Evolutionary conservation across 176 grass and related monocot species (phyloP).

Genomic region (Thinopyrum elongatum): DNA sequence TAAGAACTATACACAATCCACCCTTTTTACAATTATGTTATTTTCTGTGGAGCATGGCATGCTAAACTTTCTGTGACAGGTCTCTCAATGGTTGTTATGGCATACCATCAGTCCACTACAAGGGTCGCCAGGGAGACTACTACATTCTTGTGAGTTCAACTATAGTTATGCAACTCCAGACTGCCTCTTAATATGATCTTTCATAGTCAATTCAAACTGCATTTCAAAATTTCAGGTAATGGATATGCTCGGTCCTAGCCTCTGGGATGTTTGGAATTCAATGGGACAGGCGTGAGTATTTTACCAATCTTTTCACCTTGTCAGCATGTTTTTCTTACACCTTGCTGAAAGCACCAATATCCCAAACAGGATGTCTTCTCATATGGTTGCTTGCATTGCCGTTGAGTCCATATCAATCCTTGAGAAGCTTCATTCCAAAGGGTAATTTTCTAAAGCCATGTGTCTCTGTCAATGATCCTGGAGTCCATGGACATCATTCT

Average conservation of each 20-base stretch:
- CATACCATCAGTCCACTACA: slow-evolving; percentile 85
- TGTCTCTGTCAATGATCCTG: slow-evolving; percentile 8
- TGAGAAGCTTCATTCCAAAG: slow-evolving; percentile 85
- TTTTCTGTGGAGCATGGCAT: slow-evolving; percentile 17
- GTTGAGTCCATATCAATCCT: slow-evolving; percentile 91
- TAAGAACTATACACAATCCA: slow-evolving; percentile 31
- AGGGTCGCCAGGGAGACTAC: slow-evolving; percentile 80
- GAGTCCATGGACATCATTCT: not conserved
- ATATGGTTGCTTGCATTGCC: slow-evolving; percentile 90
- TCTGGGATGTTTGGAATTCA: slow-evolving; percentile 97
- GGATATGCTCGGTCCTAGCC: slow-evolving; percentile 94
- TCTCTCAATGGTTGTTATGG: slow-evolving; percentile 82
- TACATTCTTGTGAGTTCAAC: slow-evolving; percentile 65
- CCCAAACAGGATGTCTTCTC: slow-evolving; percentile 70
- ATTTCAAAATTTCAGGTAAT: slow-evolving; percentile 73
- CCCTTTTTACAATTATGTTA: not conserved
- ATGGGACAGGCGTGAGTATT: slow-evolving; percentile 64
- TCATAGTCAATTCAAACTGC: not conserved
- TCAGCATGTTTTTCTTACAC: slow-evolving; percentile 16
- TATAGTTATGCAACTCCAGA: slow-evolving; percentile 25
- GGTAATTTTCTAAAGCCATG: slow-evolving; percentile 40
- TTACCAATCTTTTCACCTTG: slow-evolving; percentile 22
- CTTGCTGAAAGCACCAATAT: slow-evolving; percentile 22
- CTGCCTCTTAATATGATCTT: slow-evolving; percentile 2
- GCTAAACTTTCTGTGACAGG: slow-evolving; percentile 42